Percentiles rank a stretch among this genome's conserved stretches.
phyloP scores from a whole-genome alignment of 225 moss, liverwort and hornwort genomes.

The Polytrichum commune region DNA sequence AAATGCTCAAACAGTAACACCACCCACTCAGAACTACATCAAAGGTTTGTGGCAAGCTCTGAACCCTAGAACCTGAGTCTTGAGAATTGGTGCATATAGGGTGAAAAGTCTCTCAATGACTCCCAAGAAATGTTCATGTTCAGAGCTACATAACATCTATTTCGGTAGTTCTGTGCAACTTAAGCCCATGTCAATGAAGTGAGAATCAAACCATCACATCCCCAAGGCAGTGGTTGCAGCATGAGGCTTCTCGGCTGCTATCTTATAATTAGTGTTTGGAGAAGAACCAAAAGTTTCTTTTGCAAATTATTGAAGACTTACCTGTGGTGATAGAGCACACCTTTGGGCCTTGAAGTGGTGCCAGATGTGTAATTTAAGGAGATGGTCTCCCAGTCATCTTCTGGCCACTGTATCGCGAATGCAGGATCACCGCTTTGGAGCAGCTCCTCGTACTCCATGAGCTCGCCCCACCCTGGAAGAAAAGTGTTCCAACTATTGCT shows the following conservation, averaged over 20 bases:
- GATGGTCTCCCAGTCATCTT: conserved; percentile 85
- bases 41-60: no score
- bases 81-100: not conserved
- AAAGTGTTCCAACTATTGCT: conserved; percentile 22
- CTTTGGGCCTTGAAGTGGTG: conserved; percentile 73
- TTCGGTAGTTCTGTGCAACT: no score
- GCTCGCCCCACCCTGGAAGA: conserved; percentile 39
- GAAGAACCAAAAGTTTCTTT: no score
- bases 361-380: conserved; percentile 83
- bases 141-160: no score
- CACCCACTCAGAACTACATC: no score
- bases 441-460: conserved; percentile 67
- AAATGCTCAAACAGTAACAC: no score
- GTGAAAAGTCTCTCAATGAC: no score
- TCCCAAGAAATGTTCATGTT: no score
- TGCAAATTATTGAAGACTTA: conserved; percentile 8
- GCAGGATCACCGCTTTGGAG: conserved; percentile 48
- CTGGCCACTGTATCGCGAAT: conserved; percentile 54
- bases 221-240: not conserved
- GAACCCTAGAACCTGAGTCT: not conserved
- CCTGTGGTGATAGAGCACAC: conserved; percentile 79
- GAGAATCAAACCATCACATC: not conserved
- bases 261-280: no score
- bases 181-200: not conserved
- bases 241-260: not conserved